A percentile compares a stretch with the other conserved stretches of the same genome.
phyloP scores from a whole-genome alignment of 2,329 filamentous ascomycete genomes.

The Didymella exigua region DNA sequence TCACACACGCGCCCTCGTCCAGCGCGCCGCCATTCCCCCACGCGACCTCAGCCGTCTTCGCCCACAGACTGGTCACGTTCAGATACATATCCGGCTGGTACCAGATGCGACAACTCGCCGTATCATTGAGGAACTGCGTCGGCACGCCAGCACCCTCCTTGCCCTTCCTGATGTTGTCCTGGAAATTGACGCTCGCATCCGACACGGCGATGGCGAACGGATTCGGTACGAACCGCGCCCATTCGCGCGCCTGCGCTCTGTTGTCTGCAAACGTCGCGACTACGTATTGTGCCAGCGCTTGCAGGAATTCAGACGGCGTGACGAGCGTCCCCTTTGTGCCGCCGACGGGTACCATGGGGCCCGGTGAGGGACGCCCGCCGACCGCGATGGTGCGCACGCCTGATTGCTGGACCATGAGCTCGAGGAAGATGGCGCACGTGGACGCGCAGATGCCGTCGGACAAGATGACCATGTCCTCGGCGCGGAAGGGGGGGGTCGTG shows the following conservation, averaged over 20 bases:
- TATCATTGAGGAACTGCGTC: slow-evolving; percentile 65
- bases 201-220: slow-evolving; percentile 29
- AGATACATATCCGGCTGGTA: slow-evolving; percentile 61
- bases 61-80: slow-evolving; percentile 61
- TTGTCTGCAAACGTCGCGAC: slow-evolving; percentile 25
- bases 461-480: slow-evolving; percentile 49
- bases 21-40: slow-evolving; percentile 38
- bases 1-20: slow-evolving; percentile 37
- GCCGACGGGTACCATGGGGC: slow-evolving; percentile 53
- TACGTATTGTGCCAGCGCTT: slow-evolving; percentile 25
- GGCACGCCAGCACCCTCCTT: slow-evolving; percentile 49
- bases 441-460: slow-evolving; percentile 54
- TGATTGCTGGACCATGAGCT: slow-evolving; percentile 54
- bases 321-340: slow-evolving; percentile 53
- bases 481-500: slow-evolving; percentile 44
- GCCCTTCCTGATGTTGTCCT: slow-evolving; percentile 47
- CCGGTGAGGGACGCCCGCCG: slow-evolving; percentile 49
- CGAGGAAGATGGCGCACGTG: slow-evolving; percentile 55
- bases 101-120: slow-evolving; percentile 66
- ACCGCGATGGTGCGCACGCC: slow-evolving; percentile 51
- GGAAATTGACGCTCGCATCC: slow-evolving; percentile 46
- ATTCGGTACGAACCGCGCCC: slow-evolving; percentile 32
- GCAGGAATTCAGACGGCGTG: slow-evolving; percentile 33
- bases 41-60: slow-evolving; percentile 38
- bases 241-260: slow-evolving; percentile 20